Base-by-base conservation (phyloP, 2,329 filamentous ascomycete species). In the Ascochyta fabae region DNA sequence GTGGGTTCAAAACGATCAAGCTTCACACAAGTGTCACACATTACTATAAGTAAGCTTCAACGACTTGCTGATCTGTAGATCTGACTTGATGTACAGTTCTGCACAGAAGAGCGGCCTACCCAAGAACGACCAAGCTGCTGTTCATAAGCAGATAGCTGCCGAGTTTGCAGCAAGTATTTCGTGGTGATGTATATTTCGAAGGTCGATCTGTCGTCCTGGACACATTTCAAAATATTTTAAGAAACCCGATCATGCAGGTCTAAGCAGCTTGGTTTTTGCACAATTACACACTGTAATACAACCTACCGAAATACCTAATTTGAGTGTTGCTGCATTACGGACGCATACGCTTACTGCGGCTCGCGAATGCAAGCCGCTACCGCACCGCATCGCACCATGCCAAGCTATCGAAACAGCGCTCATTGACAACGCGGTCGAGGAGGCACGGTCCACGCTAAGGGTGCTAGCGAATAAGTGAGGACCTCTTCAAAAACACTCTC, bases 361-460 rank as follows among this genome's bases (percentile, higher is more conserved):
- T 60, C 34, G 53, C 61, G 40, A 46, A 50, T 34, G 53, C 59
- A 59, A 63, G 43, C 48, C 43, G 53, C 59, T 58, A 40, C 51
- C 47, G 47, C 48, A 50, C 53, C 29, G 46, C 53, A 57, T 53
- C 41, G 48, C 52, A 29, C 54, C 61, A 62, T 65, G 65, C 55
- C 53, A 61, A 66, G 59, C 22, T 53, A 53, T 59, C 16, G 26
- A 44, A 33, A 41, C 42, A 26, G 46, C 29, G 27, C 41, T 44
- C 19, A n/a, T 43, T 50, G 53, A 46, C 38, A 43, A 40, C 31
- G 33, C 29, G 24, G 31, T 38, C 23, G 47, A 15, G 38, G 41
- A 19, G 31, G 47, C 47, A 45, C 31, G 15, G 36, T 50, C 36
- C 26, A 38, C 53, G 12, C 42, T 39, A 26, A 27, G 27, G 13